A percentile compares a stretch with the other conserved stretches of the same genome.
Conservation (phyloP, 164 flowering plant genomes). For the Chimonanthus salicifolius region DNA sequence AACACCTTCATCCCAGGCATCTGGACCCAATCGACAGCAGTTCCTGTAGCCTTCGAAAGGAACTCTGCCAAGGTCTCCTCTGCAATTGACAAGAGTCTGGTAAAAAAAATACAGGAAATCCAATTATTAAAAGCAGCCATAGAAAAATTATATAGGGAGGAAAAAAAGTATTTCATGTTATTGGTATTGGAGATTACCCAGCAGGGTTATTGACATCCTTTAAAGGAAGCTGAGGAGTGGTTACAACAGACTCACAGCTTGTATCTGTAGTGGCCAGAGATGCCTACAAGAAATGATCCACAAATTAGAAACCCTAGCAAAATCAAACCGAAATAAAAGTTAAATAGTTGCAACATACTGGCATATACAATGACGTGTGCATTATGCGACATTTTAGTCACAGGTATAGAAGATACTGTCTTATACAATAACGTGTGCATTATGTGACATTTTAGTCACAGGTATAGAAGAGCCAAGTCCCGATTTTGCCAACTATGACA, state of each 20-base stretch:
- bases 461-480: neutral
- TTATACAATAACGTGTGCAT: neutral
- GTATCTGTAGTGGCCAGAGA: slow-evolving; percentile 53
- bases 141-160: neutral
- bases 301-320: neutral
- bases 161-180: neutral
- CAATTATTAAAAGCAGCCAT: neutral
- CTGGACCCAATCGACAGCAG: slow-evolving; percentile 93
- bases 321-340: neutral
- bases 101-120: slow-evolving; percentile 8
- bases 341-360: slow-evolving; percentile 1
- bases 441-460: neutral
- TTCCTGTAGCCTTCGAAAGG: slow-evolving; percentile 89
- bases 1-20: slow-evolving; percentile 91
- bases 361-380: neutral
- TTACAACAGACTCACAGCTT: slow-evolving; percentile 68
- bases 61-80: slow-evolving; percentile 88
- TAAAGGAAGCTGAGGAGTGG: slow-evolving; percentile 61
- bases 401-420: neutral
- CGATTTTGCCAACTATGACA: neutral
- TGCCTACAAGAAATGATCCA: neutral
- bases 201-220: slow-evolving; percentile 76
- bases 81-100: slow-evolving; percentile 71
- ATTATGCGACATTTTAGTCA: neutral
- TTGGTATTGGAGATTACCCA: slow-evolving; percentile 38